Conservation (phyloP, 495 filamentous ascomycete genomes). For the Coniosporium apollinis region DNA sequence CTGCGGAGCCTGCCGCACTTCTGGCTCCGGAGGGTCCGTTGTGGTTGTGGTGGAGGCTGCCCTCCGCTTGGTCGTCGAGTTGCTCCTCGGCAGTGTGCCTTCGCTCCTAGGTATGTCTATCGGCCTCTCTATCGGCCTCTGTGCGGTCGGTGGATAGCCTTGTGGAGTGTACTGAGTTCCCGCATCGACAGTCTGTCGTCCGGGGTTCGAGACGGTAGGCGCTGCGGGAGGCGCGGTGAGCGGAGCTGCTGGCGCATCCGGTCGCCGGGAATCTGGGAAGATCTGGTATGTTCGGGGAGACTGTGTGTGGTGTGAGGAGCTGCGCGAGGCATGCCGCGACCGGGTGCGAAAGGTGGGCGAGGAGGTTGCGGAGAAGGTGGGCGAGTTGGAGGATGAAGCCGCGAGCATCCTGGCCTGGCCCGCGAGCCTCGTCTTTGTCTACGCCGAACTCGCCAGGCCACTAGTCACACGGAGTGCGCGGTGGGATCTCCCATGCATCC, state of each 20-base stretch:
- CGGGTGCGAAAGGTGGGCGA: constrained; percentile 8
- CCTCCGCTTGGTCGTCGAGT: constrained; percentile 6
- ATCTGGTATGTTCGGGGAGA: no score
- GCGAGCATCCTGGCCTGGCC: no score
- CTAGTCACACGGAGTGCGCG: no score
- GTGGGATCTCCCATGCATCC: no score
- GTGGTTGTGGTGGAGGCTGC: neutral
- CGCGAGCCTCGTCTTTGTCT: no score
- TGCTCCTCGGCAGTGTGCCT: neutral
- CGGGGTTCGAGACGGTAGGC: constrained; percentile 2
- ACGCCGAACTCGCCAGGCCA: no score
- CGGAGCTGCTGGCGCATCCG: constrained; percentile 3
- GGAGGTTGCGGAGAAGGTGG: constrained; percentile 9
- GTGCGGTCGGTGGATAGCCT: constrained; percentile 18
- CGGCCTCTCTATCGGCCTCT: no score
- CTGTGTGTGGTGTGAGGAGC: no score
- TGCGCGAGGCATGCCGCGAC: constrained; percentile 6
- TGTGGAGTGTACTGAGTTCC: constrained; percentile 24
- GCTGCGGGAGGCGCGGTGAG: neutral
- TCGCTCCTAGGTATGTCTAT: neutral
- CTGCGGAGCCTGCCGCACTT: constrained; percentile 10
- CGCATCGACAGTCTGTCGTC: constrained; percentile 10
- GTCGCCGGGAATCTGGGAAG: constrained; percentile 5
- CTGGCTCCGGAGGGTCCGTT: constrained; percentile 10
- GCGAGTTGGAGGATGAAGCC: neutral